phyloP scores from a whole-genome alignment of 2,329 filamentous ascomycete species.

The Aphanoascus verrucosus region DNA sequence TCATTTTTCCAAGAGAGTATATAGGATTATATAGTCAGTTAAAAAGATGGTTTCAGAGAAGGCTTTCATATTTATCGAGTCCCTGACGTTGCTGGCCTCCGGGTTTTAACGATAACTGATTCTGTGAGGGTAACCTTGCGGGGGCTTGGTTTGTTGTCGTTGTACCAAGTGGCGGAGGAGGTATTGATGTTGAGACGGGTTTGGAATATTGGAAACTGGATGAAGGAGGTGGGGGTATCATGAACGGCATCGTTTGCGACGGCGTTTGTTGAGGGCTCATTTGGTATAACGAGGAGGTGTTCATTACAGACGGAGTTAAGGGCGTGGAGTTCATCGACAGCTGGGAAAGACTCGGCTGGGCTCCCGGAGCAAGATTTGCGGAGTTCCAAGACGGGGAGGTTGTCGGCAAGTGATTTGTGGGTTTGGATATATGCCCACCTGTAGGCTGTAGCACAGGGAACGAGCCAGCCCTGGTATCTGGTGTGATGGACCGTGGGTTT shows the following conservation, averaged over 20 bases:
- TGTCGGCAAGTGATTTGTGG: constrained; percentile 9
- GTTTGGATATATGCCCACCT: constrained; percentile 21
- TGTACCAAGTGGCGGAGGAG: not conserved
- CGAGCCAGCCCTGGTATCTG: constrained; percentile 40
- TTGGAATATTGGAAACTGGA: constrained; percentile 18
- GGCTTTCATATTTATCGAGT: constrained; percentile 47
- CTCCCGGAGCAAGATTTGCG: not conserved
- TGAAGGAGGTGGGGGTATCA: constrained; percentile 34
- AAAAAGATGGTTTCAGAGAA: constrained; percentile 31
- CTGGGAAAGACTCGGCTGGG: not conserved
- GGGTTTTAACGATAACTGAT: not conserved
- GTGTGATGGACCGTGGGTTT: constrained; percentile 39
- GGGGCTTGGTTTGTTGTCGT: not conserved
- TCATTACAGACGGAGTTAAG: constrained; percentile 16
- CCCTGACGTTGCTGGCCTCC: constrained; percentile 30
- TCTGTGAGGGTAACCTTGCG: not conserved
- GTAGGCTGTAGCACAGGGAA: constrained; percentile 40
- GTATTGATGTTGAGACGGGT: not conserved
- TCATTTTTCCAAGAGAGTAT: not conserved
- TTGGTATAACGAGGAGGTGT: constrained; percentile 17
- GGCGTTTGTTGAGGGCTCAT: constrained; percentile 12
- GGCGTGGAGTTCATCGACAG: constrained; percentile 8
- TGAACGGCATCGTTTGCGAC: constrained; percentile 21
- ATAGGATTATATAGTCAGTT: not conserved
- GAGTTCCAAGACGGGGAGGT: constrained; percentile 10